phyloP scores from a whole-genome alignment of 805 yeast species.

The Suhomyces kilbournensis region DNA sequence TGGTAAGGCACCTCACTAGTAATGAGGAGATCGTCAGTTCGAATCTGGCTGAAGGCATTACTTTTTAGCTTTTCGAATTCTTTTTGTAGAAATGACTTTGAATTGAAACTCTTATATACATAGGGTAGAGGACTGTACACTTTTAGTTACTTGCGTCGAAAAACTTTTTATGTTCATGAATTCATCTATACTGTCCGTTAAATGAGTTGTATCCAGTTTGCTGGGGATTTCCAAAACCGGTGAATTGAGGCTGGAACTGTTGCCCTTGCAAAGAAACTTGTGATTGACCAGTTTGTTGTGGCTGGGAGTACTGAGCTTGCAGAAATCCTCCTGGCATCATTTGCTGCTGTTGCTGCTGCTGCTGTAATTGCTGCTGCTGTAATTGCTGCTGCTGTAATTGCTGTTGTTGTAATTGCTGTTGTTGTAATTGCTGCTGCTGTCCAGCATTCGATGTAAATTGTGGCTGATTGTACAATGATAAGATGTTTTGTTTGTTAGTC shows the following conservation, averaged over 20 bases:
- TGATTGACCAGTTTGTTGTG: conserved; percentile 5
- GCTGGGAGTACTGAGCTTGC: not conserved
- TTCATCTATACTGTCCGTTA: not conserved
- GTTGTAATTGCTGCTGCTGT: conserved; percentile 8
- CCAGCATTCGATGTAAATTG: conserved; percentile 26
- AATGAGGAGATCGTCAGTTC: conserved; percentile 20
- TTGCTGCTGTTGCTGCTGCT: not conserved
- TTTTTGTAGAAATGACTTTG: not conserved
- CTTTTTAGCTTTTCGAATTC: conserved; percentile 7
- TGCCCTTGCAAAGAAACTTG: conserved; percentile 7
- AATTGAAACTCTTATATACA: not conserved
- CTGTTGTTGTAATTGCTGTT: not conserved
- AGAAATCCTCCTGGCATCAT: conserved; percentile 6
- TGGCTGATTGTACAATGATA: conserved; percentile 44
- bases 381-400: not conserved
- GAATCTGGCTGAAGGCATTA: conserved; percentile 18
- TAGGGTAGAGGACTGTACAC: not conserved
- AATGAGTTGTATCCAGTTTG: not conserved
- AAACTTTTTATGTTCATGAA: not conserved
- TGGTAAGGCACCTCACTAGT: conserved; percentile 19
- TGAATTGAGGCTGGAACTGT: conserved; percentile 11
- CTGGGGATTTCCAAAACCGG: conserved; percentile 13
- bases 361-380: not conserved
- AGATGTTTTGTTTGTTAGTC: conserved; percentile 35
- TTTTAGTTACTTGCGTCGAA: not conserved